phyloP scores from a whole-genome alignment of 495 filamentous ascomycete genomes.

The Tirmania nivea region DNA sequence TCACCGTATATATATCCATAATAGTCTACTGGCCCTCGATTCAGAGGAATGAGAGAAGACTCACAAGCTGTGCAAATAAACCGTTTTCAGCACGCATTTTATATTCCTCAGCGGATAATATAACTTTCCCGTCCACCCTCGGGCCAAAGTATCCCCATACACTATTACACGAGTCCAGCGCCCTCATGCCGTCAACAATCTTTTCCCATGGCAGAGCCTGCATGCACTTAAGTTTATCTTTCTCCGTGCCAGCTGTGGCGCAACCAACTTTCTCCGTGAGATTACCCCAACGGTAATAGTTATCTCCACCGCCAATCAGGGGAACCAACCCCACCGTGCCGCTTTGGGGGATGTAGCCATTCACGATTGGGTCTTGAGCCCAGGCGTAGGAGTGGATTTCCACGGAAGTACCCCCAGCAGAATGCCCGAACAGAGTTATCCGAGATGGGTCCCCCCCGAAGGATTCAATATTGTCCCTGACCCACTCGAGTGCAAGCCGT shows the following conservation, averaged over 20 bases:
- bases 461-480: constrained; percentile 38
- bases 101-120: background rate
- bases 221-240: background rate
- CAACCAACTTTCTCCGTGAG: background rate
- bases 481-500: constrained; percentile 47
- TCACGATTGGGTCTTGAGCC: constrained; percentile 25
- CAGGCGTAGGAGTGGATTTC: constrained; percentile 30
- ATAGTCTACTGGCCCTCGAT: no score
- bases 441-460: constrained; percentile 43
- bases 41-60: background rate
- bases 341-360: constrained; percentile 22
- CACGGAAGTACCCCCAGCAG: constrained; percentile 42
- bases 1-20: background rate
- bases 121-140: background rate
- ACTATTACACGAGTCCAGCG: background rate
- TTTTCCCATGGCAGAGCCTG: background rate
- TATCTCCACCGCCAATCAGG: constrained; percentile 19
- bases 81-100: background rate
- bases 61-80: constrained; percentile 2
- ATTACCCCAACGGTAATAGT: background rate
- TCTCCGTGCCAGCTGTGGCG: background rate
- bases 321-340: constrained; percentile 22
- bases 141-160: background rate
- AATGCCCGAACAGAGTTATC: constrained; percentile 49
- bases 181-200: background rate